Conservation (phyloP, 2,329 filamentous ascomycete species). For the Verticillium albo-atrum region DNA sequence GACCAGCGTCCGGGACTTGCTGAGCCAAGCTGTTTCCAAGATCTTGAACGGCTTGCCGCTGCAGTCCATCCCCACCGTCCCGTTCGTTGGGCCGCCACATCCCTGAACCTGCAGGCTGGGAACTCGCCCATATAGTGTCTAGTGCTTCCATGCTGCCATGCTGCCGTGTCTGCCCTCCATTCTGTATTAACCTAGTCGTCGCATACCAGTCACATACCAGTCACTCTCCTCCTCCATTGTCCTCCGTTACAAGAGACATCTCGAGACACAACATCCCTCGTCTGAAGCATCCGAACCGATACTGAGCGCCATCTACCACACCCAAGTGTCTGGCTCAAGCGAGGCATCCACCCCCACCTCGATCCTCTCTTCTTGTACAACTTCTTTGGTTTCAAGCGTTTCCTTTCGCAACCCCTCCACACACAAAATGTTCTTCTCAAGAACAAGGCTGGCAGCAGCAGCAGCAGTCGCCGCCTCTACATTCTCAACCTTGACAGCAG, state of each 20-base stretch:
- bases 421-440: conserved; percentile 8
- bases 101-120: background rate
- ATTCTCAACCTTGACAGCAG: conserved; percentile 19
- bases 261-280: background rate
- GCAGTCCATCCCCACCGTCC: background rate
- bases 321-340: background rate
- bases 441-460: conserved; percentile 11
- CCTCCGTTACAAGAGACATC: background rate
- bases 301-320: background rate
- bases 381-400: background rate
- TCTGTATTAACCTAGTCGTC: background rate
- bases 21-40: background rate
- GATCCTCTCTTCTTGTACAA: background rate
- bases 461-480: conserved; percentile 9
- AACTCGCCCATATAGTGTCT: background rate
- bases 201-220: background rate
- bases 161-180: background rate
- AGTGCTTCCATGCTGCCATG: no score
- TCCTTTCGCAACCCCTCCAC: background rate
- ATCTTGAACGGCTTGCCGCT: background rate
- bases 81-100: background rate
- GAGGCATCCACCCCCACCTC: background rate
- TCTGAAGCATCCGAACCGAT: background rate
- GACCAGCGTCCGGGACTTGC: background rate
- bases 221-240: background rate